Evolutionary conservation across 495 filamentous ascomycete genomes (phyloP).

Genomic region (Aspergillus cristatus): DNA sequence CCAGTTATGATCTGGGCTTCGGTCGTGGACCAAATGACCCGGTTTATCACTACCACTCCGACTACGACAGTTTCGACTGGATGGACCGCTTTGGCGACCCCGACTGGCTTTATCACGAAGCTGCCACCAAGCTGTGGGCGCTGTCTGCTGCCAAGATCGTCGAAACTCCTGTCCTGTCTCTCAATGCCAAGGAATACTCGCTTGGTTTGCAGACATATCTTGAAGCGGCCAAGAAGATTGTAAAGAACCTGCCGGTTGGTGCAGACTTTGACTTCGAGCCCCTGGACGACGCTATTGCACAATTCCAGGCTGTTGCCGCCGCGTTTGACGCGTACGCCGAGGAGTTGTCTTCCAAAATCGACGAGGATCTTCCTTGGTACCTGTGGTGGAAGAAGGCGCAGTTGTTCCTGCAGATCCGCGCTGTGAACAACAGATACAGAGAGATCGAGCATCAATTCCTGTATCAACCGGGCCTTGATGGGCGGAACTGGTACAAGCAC

Average conservation of each 20-base stretch:
- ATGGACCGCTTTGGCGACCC: slow-evolving; percentile 62
- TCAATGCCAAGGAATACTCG: slow-evolving; percentile 42
- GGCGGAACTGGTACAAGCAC: slow-evolving; percentile 56
- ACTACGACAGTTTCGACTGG: slow-evolving; percentile 69
- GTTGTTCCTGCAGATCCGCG: slow-evolving; percentile 46
- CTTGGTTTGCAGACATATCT: slow-evolving; percentile 39
- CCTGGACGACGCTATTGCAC: slow-evolving; percentile 38
- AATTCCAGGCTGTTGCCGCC: slow-evolving; percentile 38
- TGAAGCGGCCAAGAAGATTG: slow-evolving; percentile 41
- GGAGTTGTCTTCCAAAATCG: slow-evolving; percentile 37
- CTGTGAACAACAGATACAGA: slow-evolving; percentile 53
- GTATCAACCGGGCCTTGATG: slow-evolving; percentile 47
- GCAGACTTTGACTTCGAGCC: slow-evolving; percentile 31
- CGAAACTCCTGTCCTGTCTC: slow-evolving; percentile 37
- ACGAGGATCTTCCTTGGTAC: slow-evolving; percentile 62
- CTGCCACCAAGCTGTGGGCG: slow-evolving; percentile 50
- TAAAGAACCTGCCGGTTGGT: slow-evolving; percentile 17
- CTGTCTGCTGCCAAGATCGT: slow-evolving; percentile 37
- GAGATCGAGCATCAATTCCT: slow-evolving; percentile 53
- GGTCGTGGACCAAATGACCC: slow-evolving; percentile 29
- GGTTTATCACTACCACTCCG: slow-evolving; percentile 70
- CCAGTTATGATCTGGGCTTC: slow-evolving; percentile 56
- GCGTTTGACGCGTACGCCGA: slow-evolving; percentile 48
- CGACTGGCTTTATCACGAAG: slow-evolving; percentile 50
- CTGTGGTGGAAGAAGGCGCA: slow-evolving; percentile 59